Evolutionary conservation across 805 yeast genomes (phyloP).

Genomic region (Candida anglica): DNA sequence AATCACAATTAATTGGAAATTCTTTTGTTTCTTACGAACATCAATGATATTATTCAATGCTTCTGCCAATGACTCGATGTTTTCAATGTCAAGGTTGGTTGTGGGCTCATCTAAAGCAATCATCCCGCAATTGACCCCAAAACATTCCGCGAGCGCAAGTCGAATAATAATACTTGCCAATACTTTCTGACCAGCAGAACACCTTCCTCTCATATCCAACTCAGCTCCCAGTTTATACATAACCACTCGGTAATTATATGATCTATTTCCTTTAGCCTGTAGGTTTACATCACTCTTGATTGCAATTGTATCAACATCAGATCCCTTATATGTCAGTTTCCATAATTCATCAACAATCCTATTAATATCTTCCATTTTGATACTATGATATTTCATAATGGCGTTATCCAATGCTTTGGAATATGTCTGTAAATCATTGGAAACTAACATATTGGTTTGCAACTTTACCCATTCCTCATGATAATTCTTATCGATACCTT

Average conservation of each 20-base stretch:
- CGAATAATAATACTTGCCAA: constrained; percentile 88
- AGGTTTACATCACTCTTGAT: constrained; percentile 74
- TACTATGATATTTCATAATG: constrained; percentile 85
- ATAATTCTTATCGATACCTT: constrained; percentile 59
- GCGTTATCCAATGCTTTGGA: constrained; percentile 87
- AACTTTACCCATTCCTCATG: constrained; percentile 69
- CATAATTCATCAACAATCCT: constrained; percentile 84
- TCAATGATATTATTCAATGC: constrained; percentile 75
- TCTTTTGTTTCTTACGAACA: constrained; percentile 69
- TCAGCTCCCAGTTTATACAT: constrained; percentile 92
- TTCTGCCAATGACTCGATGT: constrained; percentile 81
- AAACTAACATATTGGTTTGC: constrained; percentile 70
- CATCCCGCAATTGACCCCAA: constrained; percentile 92
- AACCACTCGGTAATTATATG: constrained; percentile 89
- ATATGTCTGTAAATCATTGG: constrained; percentile 78
- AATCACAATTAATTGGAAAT: constrained; percentile 91
- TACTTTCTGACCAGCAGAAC: constrained; percentile 97
- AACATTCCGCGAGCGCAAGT: constrained; percentile 89
- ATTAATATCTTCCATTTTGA: constrained; percentile 92
- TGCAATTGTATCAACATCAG: constrained; percentile 89
- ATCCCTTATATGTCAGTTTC: constrained; percentile 91
- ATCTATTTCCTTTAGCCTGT: constrained; percentile 49
- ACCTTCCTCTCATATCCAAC: constrained; percentile 95
- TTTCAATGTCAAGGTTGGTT: constrained; percentile 87
- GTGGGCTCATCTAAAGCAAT: constrained; percentile 98